Conservation (phyloP, 73 alveolate species). For the Tetrahymena malaccensis region DNA sequence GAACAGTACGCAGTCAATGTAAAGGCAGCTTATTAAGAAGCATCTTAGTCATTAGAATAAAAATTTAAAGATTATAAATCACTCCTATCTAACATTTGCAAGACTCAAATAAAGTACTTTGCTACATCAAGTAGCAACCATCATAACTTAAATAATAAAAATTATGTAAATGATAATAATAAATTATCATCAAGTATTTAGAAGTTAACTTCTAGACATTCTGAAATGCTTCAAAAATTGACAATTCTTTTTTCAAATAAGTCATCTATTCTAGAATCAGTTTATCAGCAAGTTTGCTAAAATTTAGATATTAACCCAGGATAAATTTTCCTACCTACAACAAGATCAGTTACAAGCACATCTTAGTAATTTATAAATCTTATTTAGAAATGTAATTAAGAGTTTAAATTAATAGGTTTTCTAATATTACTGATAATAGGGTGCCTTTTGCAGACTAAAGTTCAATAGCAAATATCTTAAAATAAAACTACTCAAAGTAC, state of each 20-base stretch:
- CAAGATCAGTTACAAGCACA: background rate
- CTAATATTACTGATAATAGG: background rate
- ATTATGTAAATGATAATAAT: background rate
- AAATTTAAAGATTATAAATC: constrained; percentile 6
- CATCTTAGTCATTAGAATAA: background rate
- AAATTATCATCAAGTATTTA: background rate
- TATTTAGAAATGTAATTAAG: background rate
- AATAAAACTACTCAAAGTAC: background rate
- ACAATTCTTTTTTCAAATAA: background rate
- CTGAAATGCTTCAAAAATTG: background rate
- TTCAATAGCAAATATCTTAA: background rate
- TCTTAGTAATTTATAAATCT: background rate
- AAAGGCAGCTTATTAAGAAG: constrained; percentile 21
- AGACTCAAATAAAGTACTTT: background rate
- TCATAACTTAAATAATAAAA: background rate
- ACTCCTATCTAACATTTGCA: background rate
- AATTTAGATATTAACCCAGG: background rate
- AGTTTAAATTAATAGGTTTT: background rate
- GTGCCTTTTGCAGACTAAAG: background rate
- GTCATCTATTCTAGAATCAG: background rate
- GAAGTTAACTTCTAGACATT: background rate
- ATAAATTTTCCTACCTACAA: background rate
- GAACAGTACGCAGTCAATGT: background rate
- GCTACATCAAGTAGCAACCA: background rate
- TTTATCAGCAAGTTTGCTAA: background rate